These are phyloP conservation scores for Pestalotiopsis sp. DNA, from an alignment of 2,329 filamentous ascomycete genomes.

Conservation along the genomic window DNA sequence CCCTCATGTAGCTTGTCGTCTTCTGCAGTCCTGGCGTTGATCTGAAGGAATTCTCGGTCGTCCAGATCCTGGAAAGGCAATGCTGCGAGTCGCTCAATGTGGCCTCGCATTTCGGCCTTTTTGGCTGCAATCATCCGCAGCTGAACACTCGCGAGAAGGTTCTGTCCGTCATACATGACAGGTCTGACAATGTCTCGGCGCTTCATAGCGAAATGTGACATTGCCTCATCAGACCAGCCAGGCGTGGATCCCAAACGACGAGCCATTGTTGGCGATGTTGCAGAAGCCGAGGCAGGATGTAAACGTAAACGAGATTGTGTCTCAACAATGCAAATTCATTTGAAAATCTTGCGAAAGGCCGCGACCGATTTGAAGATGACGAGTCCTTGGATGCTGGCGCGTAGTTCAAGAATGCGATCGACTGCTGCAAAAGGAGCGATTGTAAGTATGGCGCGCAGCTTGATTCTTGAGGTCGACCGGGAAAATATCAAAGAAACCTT, in stretches of 20 bases:
- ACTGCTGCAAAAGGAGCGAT: too few relatives aligned
- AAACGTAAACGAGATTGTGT: background rate
- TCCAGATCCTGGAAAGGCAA: background rate
- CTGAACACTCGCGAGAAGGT: background rate
- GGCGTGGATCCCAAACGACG: background rate
- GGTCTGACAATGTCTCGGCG: background rate
- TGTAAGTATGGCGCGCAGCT: too few relatives aligned
- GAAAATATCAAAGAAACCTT: too few relatives aligned
- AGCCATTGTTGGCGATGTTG: background rate
- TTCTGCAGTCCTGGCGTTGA: background rate
- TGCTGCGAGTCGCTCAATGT: background rate
- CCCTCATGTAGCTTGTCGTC: too few relatives aligned
- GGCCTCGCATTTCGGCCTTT: background rate
- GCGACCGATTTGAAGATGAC: background rate
- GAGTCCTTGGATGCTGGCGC: too few relatives aligned
- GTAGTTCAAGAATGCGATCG: too few relatives aligned
- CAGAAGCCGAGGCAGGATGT: background rate
- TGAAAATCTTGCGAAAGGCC: background rate
- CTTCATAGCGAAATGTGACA: background rate
- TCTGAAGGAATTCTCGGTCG: background rate
- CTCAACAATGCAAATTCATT: background rate
- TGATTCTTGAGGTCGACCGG: too few relatives aligned
- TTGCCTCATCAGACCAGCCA: background rate
- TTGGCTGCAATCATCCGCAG: background rate
- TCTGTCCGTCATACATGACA: background rate